phyloP scores from a whole-genome alignment of 768 basidiomycete species.

The Leccinum boreale region DNA sequence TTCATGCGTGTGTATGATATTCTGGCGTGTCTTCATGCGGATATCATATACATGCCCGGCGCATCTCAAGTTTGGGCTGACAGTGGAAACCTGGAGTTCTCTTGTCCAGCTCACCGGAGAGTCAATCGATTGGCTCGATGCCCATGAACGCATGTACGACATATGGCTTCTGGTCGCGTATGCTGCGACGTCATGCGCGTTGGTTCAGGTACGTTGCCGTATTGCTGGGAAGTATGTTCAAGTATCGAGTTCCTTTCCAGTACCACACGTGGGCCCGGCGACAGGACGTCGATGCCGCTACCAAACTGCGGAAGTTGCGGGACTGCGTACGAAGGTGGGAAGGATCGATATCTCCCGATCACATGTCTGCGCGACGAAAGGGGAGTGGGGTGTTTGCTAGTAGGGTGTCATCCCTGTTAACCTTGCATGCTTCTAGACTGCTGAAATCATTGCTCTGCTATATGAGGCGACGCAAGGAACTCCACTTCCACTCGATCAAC shows the following conservation, averaged over 20 bases:
- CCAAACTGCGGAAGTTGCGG: constrained; percentile 72
- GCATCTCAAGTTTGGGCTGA: constrained; percentile 83
- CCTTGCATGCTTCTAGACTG: constrained; percentile 50
- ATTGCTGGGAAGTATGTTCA: background rate
- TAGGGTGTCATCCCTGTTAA: background rate
- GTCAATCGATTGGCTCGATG: constrained; percentile 86
- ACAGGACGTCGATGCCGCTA: constrained; percentile 70
- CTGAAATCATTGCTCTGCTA: constrained; percentile 87
- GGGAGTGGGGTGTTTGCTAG: constrained; percentile 34
- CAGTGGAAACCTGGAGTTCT: constrained; percentile 74
- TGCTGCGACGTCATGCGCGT: constrained; percentile 81
- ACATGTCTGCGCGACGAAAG: constrained; percentile 94
- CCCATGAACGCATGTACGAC: constrained; percentile 78
- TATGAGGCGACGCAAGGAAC: constrained; percentile 93
- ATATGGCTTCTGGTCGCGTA: constrained; percentile 87
- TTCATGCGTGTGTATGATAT: constrained; percentile 91
- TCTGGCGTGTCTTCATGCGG: constrained; percentile 98
- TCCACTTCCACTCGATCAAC: constrained; percentile 48
- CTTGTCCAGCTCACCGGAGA: constrained; percentile 74
- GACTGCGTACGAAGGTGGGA: constrained; percentile 91
- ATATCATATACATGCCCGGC: constrained; percentile 90
- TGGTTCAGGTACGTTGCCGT: constrained; percentile 70
- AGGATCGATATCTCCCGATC: constrained; percentile 79
- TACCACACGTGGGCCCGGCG: constrained; percentile 93
- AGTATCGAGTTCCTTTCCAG: constrained; percentile 37